A percentile compares a stretch with the other conserved stretches of the same genome.
Evolutionary conservation across 2,329 filamentous ascomycete species (phyloP).

Genomic region (Trichoderma arundinaceum): DNA sequence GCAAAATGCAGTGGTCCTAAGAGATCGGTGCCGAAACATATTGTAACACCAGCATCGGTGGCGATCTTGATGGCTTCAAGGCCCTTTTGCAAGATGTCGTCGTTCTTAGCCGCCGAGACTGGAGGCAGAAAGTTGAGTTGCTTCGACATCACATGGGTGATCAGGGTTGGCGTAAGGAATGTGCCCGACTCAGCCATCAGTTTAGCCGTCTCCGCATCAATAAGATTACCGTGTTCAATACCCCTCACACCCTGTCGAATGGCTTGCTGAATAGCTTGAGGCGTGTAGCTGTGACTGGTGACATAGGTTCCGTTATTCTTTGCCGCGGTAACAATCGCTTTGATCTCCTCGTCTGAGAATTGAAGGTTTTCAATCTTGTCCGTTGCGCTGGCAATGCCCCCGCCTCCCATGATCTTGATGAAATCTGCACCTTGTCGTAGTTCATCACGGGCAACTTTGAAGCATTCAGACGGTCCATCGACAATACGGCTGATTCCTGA

Average conservation of each 20-base stretch:
- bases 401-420: conserved; percentile 65
- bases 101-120: conserved; percentile 54
- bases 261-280: conserved; percentile 58
- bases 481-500: conserved; percentile 51
- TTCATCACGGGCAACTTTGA: conserved; percentile 58
- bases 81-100: conserved; percentile 54
- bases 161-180: conserved; percentile 59
- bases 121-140: conserved; percentile 55
- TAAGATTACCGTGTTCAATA: conserved; percentile 54
- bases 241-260: conserved; percentile 61
- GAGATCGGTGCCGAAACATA: conserved; percentile 57
- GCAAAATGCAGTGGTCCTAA: conserved; percentile 41
- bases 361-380: conserved; percentile 60
- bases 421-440: conserved; percentile 62
- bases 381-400: conserved; percentile 61
- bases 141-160: conserved; percentile 50
- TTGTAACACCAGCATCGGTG: conserved; percentile 56
- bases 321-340: conserved; percentile 58
- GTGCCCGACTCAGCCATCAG: conserved; percentile 56
- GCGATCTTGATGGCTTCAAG: conserved; percentile 55
- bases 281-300: conserved; percentile 63
- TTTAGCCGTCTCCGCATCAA: conserved; percentile 49
- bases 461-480: conserved; percentile 61
- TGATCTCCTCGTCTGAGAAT: conserved; percentile 61
- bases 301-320: conserved; percentile 57